Base-by-base conservation (phyloP, 2,329 filamentous ascomycete species). In the Penicillium sp. region DNA sequence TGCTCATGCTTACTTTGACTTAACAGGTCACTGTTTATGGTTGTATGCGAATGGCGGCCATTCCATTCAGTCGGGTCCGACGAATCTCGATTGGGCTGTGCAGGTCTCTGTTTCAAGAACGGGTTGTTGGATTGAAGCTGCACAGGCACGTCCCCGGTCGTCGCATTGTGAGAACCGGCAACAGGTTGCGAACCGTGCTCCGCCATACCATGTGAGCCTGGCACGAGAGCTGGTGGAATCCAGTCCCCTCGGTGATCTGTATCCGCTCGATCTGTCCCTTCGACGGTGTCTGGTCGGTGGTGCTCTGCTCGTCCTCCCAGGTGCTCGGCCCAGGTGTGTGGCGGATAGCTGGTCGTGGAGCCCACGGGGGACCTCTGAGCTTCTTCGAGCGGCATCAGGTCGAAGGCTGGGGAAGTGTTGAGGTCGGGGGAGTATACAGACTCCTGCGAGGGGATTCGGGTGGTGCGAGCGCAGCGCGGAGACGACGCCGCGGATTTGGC, bases 111-210 rank as follows among this genome's bases (percentile, higher is more conserved):
- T 37, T 62, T 66, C 35, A 68, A 31, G 29, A 69, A 69, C 4
- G 65, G 65, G 26, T 69, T 69, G 33, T 68, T 69, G 11, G 65
- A 68, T 36, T 56, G 62, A 16, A 68, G 50, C 31, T 58, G 60
- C 20, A 56, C 46, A 0, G 61, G 54, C 17, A 58, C 43, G 33
- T 59, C 57, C 39, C 55, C 53, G 15, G 49, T 45, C 11, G 46
- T 38, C 9, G 36, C 20, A 19, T 55, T 46, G 11, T 26, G 36
- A 11, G 36, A 25, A 3, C 31, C 36, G 18, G 47, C 25, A 10
- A 41, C 40, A 30, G 42, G 36, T 14, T 53, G 51, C 49, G 41
- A 49, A 20, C 53, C 53, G 33, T 56, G 50, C 14, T 56, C 53
- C 2, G 46, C 47, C 18, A 45, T 43, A 35, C 45, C 52, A 33